Base-by-base conservation (phyloP, 2,329 filamentous ascomycete species). In the Aspergillus fijiensis region DNA sequence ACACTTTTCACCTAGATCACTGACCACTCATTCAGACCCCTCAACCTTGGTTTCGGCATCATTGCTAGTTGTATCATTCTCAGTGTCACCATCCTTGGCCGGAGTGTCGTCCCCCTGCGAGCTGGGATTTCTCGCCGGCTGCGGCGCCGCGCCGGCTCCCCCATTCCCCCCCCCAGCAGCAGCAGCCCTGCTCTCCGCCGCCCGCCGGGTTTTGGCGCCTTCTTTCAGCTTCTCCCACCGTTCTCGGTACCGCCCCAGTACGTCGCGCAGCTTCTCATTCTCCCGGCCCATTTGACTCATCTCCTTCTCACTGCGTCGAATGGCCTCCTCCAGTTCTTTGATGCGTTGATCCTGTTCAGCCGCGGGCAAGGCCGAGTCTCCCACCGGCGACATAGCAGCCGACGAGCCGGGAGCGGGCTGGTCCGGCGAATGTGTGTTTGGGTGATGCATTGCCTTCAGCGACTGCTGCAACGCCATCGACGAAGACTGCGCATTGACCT, bases 381-480 rank as follows among this genome's bases (percentile, higher is more conserved):
- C 57, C 3, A 65, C 58, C 9, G 71, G 65, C 2, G 74, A 72
- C 3, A 66, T 58, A n/a, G 63, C 61, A 21, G 68, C 61, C 19
- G 75, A 69, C 47, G 71, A 64, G 55, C 65, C 70, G 54, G 47
- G 80, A 64, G 63, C 74, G 1, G 57, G 53, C n/a, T 70, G 61
- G n/a, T 73, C 70, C 3, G 71, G 65, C 1, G 70, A 71, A 2
- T 69, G 66, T 5, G 69, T 64, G 35, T 67, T 72, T 23, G 78
- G 74, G 48, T 77, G 76, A 45, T 80, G 77, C 58, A 83, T 76
- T 60, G 80, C 77, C 65, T 81, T 79, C 68, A 87, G 87, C 67
- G 91, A 96, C 73, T 97, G 92, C 14, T 93, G 91, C 35, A 98
- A 84, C 3, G 92, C 91, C 77, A 93, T 85, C 56, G 89, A 91